Conservation (phyloP, 768 basidiomycete genomes). For the Boletus reticuloceps region DNA sequence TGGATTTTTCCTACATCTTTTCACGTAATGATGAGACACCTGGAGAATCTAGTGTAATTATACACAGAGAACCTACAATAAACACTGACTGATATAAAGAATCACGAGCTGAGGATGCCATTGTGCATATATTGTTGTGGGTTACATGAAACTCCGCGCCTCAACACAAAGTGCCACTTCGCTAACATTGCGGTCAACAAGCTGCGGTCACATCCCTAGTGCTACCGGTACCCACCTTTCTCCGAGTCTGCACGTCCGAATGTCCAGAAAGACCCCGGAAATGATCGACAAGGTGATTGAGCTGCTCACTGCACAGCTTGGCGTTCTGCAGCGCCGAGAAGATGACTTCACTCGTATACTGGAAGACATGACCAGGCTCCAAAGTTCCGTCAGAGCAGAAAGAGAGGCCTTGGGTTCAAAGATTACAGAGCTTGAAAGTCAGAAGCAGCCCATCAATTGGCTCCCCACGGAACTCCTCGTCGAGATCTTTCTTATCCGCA, state of each 20-base stretch:
- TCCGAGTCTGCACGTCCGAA: slow-evolving; percentile 5
- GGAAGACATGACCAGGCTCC: slow-evolving; percentile 38
- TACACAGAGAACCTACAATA: no score
- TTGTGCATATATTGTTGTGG: no score
- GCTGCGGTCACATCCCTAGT: background rate
- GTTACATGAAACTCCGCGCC: background rate
- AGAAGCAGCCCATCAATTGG: slow-evolving; percentile 48
- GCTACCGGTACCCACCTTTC: background rate
- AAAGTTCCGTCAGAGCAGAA: slow-evolving; percentile 35
- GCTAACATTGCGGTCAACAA: background rate
- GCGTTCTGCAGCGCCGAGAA: slow-evolving; percentile 36
- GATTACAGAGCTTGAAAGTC: slow-evolving; percentile 35
- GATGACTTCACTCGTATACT: slow-evolving; percentile 40
- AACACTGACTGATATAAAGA: no score
- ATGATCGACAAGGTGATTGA: slow-evolving; percentile 38
- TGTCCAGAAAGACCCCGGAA: slow-evolving; percentile 19
- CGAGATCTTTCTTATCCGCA: slow-evolving; percentile 39
- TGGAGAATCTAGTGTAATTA: no score
- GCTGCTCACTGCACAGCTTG: slow-evolving; percentile 38
- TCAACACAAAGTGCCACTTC: background rate
- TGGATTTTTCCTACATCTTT: no score
- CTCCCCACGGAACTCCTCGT: slow-evolving; percentile 48
- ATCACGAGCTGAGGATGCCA: no score
- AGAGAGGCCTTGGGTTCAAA: slow-evolving; percentile 30
- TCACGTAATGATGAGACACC: no score